phyloP scores from a whole-genome alignment of 495 filamentous ascomycete species.

The Neurospora sp. region DNA sequence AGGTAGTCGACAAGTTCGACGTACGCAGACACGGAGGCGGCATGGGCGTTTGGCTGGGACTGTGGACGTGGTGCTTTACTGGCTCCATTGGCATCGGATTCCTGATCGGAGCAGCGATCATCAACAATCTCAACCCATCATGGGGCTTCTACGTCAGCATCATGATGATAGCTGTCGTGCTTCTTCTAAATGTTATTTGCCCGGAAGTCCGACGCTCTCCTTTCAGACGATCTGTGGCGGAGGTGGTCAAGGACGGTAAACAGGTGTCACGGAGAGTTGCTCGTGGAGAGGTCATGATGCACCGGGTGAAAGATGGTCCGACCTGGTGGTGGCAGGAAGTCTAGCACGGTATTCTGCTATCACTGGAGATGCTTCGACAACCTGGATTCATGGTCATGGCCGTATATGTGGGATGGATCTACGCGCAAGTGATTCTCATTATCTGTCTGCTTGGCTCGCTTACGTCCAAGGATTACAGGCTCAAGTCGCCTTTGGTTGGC shows the following conservation, averaged over 20 bases:
- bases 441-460: conserved; percentile 62
- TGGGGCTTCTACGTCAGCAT: conserved; percentile 70
- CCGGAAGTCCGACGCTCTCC: conserved; percentile 56
- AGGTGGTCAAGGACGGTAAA: conserved; percentile 47
- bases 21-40: conserved; percentile 62
- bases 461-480: conserved; percentile 51
- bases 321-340: conserved; percentile 68
- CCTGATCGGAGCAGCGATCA: conserved; percentile 54
- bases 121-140: conserved; percentile 46
- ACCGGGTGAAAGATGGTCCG: conserved; percentile 55
- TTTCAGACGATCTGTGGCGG: conserved; percentile 53
- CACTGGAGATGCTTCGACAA: conserved; percentile 56
- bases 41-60: conserved; percentile 65
- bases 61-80: conserved; percentile 66
- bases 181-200: conserved; percentile 54
- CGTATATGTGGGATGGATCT: conserved; percentile 65
- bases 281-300: conserved; percentile 65
- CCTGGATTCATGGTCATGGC: conserved; percentile 62
- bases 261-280: conserved; percentile 49
- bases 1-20: conserved; percentile 51
- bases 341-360: conserved; percentile 56
- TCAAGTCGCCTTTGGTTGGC: conserved; percentile 52
- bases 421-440: conserved; percentile 58
- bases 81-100: conserved; percentile 61
- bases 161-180: conserved; percentile 46